These are phyloP conservation scores for Brettanomyces bruxellensis DNA, from an alignment of 805 yeast species.

Conservation along the genomic window DNA sequence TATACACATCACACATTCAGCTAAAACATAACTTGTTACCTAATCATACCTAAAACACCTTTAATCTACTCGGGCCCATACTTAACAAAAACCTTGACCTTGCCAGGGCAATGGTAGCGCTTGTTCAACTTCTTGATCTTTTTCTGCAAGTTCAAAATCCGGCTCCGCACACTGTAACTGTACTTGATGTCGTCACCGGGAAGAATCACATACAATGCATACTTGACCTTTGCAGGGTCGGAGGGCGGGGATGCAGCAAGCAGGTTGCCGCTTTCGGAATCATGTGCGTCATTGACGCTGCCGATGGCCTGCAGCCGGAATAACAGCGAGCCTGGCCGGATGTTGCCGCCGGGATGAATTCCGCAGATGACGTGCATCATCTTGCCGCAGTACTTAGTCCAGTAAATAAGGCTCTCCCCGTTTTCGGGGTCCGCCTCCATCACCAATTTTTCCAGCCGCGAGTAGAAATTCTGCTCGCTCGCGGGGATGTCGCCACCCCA, in stretches of 20 bases:
- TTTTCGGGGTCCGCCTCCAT: conserved; percentile 31
- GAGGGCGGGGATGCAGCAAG: conserved; percentile 1
- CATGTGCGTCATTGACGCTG: conserved; percentile 5
- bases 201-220: conserved; percentile 26
- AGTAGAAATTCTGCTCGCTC: conserved; percentile 37
- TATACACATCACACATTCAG: too few relatives aligned
- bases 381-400: conserved; percentile 67
- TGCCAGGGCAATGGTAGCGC: conserved; percentile 35
- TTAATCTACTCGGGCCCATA: conserved; percentile 16
- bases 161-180: conserved; percentile 48
- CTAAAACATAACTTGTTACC: too few relatives aligned
- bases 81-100: conserved; percentile 43
- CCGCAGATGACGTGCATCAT: conserved; percentile 74
- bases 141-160: conserved; percentile 52
- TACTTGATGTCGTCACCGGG: conserved; percentile 47
- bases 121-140: conserved; percentile 47
- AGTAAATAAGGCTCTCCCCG: conserved; percentile 47
- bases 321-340: conserved; percentile 48
- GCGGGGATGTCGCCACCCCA: conserved; percentile 77
- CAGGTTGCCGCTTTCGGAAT: conserved; percentile 7
- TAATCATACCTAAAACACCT: too few relatives aligned
- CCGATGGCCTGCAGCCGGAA: conserved; percentile 27
- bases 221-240: conserved; percentile 7
- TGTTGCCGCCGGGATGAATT: conserved; percentile 74
- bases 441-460: conserved; percentile 39